Conservation (phyloP, 164 flowering plant genomes). For the Warburgia ugandensis region DNA sequence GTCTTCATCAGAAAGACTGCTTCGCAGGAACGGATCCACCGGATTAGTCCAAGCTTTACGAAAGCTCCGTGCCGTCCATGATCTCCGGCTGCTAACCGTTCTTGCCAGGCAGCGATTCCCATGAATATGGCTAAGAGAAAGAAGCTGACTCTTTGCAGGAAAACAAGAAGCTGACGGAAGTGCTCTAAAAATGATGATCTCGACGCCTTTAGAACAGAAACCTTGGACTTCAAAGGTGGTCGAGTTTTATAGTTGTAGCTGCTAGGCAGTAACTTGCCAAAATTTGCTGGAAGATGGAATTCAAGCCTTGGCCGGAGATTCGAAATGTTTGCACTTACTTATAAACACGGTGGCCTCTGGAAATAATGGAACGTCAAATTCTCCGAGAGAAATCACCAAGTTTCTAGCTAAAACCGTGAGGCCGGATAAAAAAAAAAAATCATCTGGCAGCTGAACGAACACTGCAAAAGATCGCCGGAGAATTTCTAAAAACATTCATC, state of each 20-base stretch:
- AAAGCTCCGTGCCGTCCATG: slow-evolving; percentile 28
- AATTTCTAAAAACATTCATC: not conserved
- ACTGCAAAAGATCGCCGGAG: not conserved
- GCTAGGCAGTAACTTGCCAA: too few relatives aligned
- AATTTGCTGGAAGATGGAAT: not conserved
- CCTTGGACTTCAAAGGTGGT: too few relatives aligned
- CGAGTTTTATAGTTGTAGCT: too few relatives aligned
- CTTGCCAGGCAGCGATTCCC: slow-evolving; percentile 18
- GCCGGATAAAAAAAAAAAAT: too few relatives aligned
- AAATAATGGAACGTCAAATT: not conserved
- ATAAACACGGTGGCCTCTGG: not conserved
- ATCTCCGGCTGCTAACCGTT: slow-evolving; percentile 22
- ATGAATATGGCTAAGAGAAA: not conserved
- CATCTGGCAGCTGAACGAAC: too few relatives aligned
- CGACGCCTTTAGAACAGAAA: too few relatives aligned
- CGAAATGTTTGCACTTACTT: not conserved
- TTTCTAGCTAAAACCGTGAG: too few relatives aligned
- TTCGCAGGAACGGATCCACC: slow-evolving; percentile 29
- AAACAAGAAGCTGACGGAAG: too few relatives aligned
- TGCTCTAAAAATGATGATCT: too few relatives aligned
- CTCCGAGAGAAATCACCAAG: too few relatives aligned
- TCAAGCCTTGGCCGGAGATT: not conserved
- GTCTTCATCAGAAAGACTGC: slow-evolving; percentile 26
- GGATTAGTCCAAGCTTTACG: slow-evolving; percentile 28
- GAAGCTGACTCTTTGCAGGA: too few relatives aligned